These are phyloP conservation scores for Lavandula angustifolia DNA, from an alignment of 257 asterid species.

Conservation along the genomic window DNA sequence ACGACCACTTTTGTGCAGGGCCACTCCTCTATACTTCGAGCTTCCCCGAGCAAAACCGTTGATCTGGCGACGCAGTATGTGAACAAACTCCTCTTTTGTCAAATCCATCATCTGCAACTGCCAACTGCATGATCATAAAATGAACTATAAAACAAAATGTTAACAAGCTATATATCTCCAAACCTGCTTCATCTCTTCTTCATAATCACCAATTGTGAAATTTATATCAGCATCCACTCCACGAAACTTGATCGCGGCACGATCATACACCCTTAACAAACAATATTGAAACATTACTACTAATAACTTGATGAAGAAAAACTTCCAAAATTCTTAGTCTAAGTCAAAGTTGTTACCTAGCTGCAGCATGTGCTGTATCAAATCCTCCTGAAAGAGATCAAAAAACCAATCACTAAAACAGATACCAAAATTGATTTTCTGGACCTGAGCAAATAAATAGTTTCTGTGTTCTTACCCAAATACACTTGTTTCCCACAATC, in stretches of 20 bases:
- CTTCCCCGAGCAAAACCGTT: constrained; percentile 74
- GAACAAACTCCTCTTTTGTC: constrained; percentile 75
- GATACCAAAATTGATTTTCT: background rate
- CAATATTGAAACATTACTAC: constrained; percentile 18
- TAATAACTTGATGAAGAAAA: constrained; percentile 8
- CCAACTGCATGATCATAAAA: constrained; percentile 20
- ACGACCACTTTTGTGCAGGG: constrained; percentile 64
- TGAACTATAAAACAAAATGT: constrained; percentile 12
- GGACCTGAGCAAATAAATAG: background rate
- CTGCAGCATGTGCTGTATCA: constrained; percentile 94
- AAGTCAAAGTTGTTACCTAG: constrained; percentile 52
- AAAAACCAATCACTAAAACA: background rate
- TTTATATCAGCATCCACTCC: constrained; percentile 89
- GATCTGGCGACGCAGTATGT: constrained; percentile 73
- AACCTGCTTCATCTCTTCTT: constrained; percentile 79
- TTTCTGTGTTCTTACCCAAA: constrained; percentile 54
- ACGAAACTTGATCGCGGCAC: constrained; percentile 85
- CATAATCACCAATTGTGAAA: constrained; percentile 64
- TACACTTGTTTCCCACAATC: constrained; percentile 97
- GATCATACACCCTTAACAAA: constrained; percentile 70
- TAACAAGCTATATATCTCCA: background rate
- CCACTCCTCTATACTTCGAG: constrained; percentile 74
- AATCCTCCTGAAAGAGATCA: constrained; percentile 68
- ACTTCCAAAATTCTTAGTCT: constrained; percentile 5
- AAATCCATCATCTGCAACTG: constrained; percentile 57